Percentiles rank a stretch among this genome's conserved stretches.
Conservation (phyloP, 192 early-diverging fungal species). For the Dissophora ornata region DNA sequence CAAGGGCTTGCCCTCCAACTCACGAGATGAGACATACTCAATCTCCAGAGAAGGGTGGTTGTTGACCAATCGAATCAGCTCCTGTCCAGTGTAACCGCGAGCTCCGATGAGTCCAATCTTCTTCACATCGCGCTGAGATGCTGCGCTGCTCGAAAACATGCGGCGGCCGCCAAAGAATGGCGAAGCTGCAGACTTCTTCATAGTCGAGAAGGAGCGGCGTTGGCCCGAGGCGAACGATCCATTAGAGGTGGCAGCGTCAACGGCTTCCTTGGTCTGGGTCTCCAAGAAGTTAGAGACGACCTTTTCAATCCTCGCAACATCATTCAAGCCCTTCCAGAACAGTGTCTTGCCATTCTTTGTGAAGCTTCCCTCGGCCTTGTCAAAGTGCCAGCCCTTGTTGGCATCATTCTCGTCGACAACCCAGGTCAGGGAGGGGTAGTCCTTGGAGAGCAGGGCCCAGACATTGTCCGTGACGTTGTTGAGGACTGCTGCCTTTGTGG, state of each 20-base stretch:
- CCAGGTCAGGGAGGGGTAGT: slow-evolving; percentile 89
- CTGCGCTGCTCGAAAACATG: slow-evolving; percentile 65
- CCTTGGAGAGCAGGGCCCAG: slow-evolving; percentile 89
- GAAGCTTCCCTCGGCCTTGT: slow-evolving; percentile 90
- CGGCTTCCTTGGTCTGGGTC: slow-evolving; percentile 41
- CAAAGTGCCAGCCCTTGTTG: slow-evolving; percentile 96
- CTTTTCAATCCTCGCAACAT: slow-evolving; percentile 79
- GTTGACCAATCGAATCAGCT: slow-evolving; percentile 92
- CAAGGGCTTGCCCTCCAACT: slow-evolving; percentile 89
- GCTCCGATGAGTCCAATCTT: slow-evolving; percentile 95
- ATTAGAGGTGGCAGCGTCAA: slow-evolving; percentile 26
- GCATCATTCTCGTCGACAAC: slow-evolving; percentile 77
- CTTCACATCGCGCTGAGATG: slow-evolving; percentile 42
- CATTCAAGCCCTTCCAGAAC: slow-evolving; percentile 95
- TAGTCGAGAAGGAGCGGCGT: slow-evolving; percentile 70
- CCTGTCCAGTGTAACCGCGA: slow-evolving; percentile 96
- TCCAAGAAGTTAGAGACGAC: slow-evolving; percentile 69
- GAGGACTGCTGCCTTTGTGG: slow-evolving; percentile 84
- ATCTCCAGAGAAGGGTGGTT: slow-evolving; percentile 88
- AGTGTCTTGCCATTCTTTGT: slow-evolving; percentile 79
- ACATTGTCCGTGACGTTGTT: slow-evolving; percentile 98
- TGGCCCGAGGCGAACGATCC: slow-evolving; percentile 44
- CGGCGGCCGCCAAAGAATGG: slow-evolving; percentile 60
- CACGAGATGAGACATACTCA: slow-evolving; percentile 92
- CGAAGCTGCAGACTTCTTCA: slow-evolving; percentile 27